Conservation (phyloP, 257 asterid genomes). For the Primulina eburnea region DNA sequence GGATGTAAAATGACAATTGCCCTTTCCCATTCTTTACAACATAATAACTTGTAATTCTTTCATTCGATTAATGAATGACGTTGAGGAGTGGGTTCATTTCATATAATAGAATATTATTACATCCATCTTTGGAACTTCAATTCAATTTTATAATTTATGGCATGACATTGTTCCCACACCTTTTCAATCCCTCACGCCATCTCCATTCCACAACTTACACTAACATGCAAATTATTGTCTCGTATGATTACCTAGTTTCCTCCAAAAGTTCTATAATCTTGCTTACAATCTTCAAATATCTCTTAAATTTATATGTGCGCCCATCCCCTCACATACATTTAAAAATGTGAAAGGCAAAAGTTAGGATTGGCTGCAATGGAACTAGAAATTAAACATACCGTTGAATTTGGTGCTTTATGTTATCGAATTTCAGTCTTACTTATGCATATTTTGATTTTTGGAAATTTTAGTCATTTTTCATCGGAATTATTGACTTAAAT, state of each 20-base stretch:
- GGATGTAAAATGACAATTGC: background rate
- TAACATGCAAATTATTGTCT: too few species aligned
- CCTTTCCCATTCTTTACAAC: background rate
- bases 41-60: slow-evolving; percentile 5
- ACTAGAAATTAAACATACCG: too few species aligned
- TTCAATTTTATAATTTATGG: background rate
- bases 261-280: background rate
- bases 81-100: slow-evolving; percentile 5
- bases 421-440: too few species aligned
- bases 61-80: slow-evolving; percentile 11
- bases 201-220: slow-evolving; percentile 5
- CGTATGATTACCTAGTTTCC: background rate
- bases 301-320: background rate
- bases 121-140: background rate
- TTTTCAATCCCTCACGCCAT: slow-evolving; percentile 26
- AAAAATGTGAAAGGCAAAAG: background rate
- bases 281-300: background rate
- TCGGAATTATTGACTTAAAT: too few species aligned
- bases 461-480: too few species aligned
- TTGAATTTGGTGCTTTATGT: too few species aligned
- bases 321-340: background rate
- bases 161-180: slow-evolving; percentile 13
- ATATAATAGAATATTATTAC: too few species aligned
- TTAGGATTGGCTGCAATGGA: too few species aligned
- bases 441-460: too few species aligned